Conservation (phyloP, 129 eudicot genomes). For the Gnaphalium uliginosum region DNA sequence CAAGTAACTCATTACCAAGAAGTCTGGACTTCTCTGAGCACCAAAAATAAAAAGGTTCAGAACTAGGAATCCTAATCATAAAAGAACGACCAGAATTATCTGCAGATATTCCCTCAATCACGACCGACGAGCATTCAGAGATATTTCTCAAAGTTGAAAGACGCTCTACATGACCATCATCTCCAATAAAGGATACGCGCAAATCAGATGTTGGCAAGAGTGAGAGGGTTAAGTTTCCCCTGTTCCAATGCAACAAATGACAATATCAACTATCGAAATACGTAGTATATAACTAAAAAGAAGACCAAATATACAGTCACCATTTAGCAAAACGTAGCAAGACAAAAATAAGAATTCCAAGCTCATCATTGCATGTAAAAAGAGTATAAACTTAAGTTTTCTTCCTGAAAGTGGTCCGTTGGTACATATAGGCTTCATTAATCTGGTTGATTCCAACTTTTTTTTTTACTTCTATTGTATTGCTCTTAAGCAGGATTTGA, state of each 20-base stretch:
- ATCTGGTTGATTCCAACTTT: neutral
- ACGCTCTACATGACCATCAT: conserved; percentile 68
- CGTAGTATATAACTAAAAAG: conserved; percentile 11
- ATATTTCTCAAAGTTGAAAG: conserved; percentile 53
- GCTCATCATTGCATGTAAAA: neutral
- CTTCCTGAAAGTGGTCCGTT: neutral
- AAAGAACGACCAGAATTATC: conserved; percentile 88
- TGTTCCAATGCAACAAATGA: conserved; percentile 38
- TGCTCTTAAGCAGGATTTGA: neutral
- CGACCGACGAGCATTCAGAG: conserved; percentile 45
- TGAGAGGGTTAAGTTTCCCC: conserved; percentile 75
- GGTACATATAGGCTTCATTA: neutral
- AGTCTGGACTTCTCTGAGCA: conserved; percentile 89
- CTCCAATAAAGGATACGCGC: conserved; percentile 74
- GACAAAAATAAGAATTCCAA: neutral
- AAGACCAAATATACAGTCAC: neutral
- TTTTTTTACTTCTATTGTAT: neutral
- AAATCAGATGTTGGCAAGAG: conserved; percentile 84
- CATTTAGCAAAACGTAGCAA: neutral
- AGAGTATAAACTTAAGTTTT: neutral
- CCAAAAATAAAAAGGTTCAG: conserved; percentile 63
- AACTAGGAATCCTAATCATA: conserved; percentile 38
- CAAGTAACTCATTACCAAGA: conserved; percentile 74
- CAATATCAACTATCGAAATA: conserved; percentile 23
- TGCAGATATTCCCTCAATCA: conserved; percentile 61